Conservation (phyloP, 495 filamentous ascomycete species). For the Neohortaea acidophila region DNA sequence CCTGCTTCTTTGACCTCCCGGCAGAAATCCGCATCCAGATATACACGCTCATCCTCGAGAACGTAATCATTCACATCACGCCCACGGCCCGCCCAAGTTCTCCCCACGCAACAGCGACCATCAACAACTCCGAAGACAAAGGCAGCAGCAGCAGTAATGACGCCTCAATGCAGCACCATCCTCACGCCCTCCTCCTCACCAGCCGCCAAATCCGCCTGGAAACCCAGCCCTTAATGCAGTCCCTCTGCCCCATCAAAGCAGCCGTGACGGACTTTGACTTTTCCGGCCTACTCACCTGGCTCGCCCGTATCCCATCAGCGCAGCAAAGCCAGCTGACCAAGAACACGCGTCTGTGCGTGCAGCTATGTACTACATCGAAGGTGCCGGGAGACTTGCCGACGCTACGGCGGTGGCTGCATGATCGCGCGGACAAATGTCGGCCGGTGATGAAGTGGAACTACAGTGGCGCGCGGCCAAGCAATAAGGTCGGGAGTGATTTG, state of each 20-base stretch:
- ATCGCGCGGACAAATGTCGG: slow-evolving; percentile 10
- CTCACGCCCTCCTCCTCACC: slow-evolving; percentile 9
- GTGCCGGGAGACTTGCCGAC: background rate
- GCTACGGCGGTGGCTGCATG: slow-evolving; percentile 12
- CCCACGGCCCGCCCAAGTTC: background rate
- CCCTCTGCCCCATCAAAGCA: slow-evolving; percentile 8
- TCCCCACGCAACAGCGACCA: background rate
- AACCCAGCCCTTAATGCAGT: slow-evolving; percentile 14
- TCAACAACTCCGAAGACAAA: background rate
- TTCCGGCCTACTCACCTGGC: slow-evolving; percentile 12
- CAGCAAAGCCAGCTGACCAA: slow-evolving; percentile 7
- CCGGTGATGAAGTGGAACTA: slow-evolving; percentile 13
- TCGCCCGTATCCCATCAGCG: slow-evolving; percentile 7
- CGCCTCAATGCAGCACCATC: background rate
- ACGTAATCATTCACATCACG: slow-evolving; percentile 11
- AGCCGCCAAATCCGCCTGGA: slow-evolving; percentile 13
- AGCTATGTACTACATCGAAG: slow-evolving; percentile 1
- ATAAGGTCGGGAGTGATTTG: slow-evolving; percentile 13
- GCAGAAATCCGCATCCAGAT: slow-evolving; percentile 15
- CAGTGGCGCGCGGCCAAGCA: slow-evolving; percentile 3
- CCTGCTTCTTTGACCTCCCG: slow-evolving; percentile 11
- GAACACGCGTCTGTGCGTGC: slow-evolving; percentile 7
- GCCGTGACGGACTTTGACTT: slow-evolving; percentile 16
- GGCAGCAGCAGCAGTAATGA: background rate
- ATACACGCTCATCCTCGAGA: slow-evolving; percentile 13